Evolutionary conservation across 805 yeast genomes (phyloP), one percentile per base, ranked within the genome.

Genomic region (Kuraishia cidri): DNA sequence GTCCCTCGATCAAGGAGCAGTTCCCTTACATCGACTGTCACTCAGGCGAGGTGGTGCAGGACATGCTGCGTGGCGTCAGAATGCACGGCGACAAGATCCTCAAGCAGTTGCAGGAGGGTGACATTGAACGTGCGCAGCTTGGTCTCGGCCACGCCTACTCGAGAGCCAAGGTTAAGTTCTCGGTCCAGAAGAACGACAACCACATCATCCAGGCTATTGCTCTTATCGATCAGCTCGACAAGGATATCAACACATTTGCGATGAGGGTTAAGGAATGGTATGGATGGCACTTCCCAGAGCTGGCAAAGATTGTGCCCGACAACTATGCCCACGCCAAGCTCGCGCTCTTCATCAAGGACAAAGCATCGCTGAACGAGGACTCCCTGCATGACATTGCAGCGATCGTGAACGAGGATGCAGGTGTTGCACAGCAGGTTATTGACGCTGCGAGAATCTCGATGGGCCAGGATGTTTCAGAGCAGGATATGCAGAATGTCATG

Each of bases 141-240:
- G 98, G 98, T 75, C 73, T 92, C 54, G 96, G 97, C 53, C 98
- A 92, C 59, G 98, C 98, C 50, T 92, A 92, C 69, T 92, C 97
- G 38, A 79, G 98, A 67, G 92, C 97, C 48, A 92, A 92, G 69
- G 98, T 92, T 58, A 92, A 92, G 90, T 92, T 92, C 60, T 82
- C 94, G 32, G 97, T 94, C 37, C 96, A 88, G 66, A 92, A 92
- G 74, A 92, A 92, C 62, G 98, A 92, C 64, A 92, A 92, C 73
- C 98, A 92, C 64, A 92, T 92, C 57, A 92, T 92, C 58, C 98
- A 92, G 71, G 96, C 98, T 33, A 92, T 92, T 67, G 97, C 98
- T 32, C 71, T 90, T 47, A 75, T 92, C 52, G 98, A 94, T 58
- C 96, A 92, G 66, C 78, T 92, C 52, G 98, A 92, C 66, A 94